phyloP scores from a whole-genome alignment of 208 protist species.

The Trypanosoma boissoni region DNA sequence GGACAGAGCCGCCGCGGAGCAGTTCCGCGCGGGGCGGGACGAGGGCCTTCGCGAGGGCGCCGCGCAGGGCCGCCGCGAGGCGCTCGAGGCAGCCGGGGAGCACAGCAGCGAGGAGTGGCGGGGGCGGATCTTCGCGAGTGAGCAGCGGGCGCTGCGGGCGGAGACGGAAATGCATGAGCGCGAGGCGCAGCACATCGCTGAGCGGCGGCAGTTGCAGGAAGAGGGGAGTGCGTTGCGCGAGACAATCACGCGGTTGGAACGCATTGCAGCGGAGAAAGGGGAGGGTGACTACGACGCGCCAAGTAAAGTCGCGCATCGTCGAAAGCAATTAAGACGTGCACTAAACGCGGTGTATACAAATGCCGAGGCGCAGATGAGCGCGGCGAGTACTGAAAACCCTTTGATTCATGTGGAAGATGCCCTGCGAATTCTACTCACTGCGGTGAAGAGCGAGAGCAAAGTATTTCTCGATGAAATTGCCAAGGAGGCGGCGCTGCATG shows the following conservation, averaged over 20 bases:
- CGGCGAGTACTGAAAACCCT: constrained; percentile 1
- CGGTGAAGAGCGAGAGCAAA: constrained; percentile 36
- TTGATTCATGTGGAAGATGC: constrained; percentile 31
- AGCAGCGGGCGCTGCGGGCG: constrained; percentile 36
- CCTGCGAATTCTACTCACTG: constrained; percentile 32
- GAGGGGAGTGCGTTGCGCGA: constrained; percentile 50
- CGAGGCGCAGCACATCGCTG: constrained; percentile 36
- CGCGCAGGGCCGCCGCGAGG: constrained; percentile 17
- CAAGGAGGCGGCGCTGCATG: constrained; percentile 24
- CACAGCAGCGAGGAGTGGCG: constrained; percentile 27
- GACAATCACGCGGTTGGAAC: too few species aligned
- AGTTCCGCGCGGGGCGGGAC: constrained; percentile 38
- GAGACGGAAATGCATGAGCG: constrained; percentile 40
- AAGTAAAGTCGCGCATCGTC: constrained; percentile 25
- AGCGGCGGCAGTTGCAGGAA: constrained; percentile 42
- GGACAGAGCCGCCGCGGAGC: constrained; percentile 35
- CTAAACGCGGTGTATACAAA: constrained; percentile 53
- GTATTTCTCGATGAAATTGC: constrained; percentile 40
- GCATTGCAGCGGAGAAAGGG: constrained; percentile 35
- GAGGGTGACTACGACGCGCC: constrained; percentile 23
- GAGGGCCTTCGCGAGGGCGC: constrained; percentile 36
- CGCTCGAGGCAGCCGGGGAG: constrained; percentile 16
- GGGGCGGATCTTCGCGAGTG: constrained; percentile 30
- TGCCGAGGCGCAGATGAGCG: constrained; percentile 36
- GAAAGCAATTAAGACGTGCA: constrained; percentile 45